Evolutionary conservation across 2,329 filamentous ascomycete genomes (phyloP).

Genomic region (Thelonectria discophora): DNA sequence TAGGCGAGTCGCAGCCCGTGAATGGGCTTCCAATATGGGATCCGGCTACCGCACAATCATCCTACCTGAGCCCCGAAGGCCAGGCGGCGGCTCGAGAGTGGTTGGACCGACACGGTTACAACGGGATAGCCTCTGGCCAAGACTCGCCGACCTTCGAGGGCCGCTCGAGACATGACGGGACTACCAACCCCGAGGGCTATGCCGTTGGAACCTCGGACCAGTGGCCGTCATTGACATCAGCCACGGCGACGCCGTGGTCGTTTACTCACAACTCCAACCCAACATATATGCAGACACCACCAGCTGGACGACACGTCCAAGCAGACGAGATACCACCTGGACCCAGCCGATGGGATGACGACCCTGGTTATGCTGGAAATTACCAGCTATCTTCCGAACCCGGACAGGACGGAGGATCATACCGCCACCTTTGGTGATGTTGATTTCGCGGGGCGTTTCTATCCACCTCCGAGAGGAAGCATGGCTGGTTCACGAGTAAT

Average conservation of each 20-base stretch:
- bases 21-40: conserved; percentile 43
- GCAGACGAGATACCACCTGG: not conserved
- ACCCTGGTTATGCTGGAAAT: not conserved
- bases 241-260: not conserved
- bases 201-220: not conserved
- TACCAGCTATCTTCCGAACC: not conserved
- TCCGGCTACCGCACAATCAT: conserved; percentile 26
- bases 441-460: not conserved
- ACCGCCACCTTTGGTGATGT: conserved; percentile 2
- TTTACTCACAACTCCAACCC: not conserved
- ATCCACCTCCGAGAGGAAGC: not conserved
- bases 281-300: not conserved
- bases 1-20: conserved; percentile 68
- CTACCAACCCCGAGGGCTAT: conserved; percentile 1
- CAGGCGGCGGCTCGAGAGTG: conserved; percentile 40
- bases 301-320: not conserved
- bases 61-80: conserved; percentile 38
- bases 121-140: conserved; percentile 4
- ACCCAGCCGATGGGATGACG: conserved; percentile 6
- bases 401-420: not conserved
- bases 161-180: not conserved
- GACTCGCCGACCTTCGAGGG: not conserved
- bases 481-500: not conserved
- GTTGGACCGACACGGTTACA: conserved; percentile 20
- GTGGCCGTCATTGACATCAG: not conserved